Conservation (phyloP, 345 rosid species). For the Cardiospermum halicacabum region DNA sequence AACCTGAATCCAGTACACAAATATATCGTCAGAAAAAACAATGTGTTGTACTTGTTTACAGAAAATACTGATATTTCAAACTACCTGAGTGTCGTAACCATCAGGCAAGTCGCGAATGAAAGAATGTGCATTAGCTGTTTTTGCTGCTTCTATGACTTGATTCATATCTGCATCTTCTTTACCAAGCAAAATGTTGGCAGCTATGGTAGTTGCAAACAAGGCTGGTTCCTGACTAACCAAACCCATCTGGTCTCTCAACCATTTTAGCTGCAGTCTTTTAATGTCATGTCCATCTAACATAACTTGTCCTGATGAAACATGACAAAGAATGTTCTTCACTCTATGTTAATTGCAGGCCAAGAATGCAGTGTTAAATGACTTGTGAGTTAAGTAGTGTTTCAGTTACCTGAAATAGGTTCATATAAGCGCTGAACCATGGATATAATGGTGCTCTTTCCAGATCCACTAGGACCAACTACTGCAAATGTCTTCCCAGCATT, state of each 20-base stretch:
- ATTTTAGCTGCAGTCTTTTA: conserved; percentile 46
- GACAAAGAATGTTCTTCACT: conserved; percentile 7
- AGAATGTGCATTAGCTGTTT: conserved; percentile 78
- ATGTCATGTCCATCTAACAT: conserved; percentile 66
- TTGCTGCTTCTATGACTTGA: conserved; percentile 60
- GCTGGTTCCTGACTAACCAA: conserved; percentile 92
- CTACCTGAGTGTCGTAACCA: conserved; percentile 71
- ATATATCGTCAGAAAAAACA: background rate
- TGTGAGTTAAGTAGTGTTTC: background rate
- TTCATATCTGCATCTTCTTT: conserved; percentile 50
- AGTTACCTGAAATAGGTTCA: conserved; percentile 66
- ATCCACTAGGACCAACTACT: conserved; percentile 84
- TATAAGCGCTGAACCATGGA: conserved; percentile 85
- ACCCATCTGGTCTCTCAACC: conserved; percentile 88
- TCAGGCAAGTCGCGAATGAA: conserved; percentile 55
- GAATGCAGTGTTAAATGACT: background rate
- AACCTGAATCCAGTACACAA: conserved; percentile 40
- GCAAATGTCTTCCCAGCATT: conserved; percentile 64
- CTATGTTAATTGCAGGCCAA: background rate
- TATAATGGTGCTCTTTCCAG: conserved; percentile 84
- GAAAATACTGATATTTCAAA: background rate
- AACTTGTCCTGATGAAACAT: conserved; percentile 43
- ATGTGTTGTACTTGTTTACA: background rate
- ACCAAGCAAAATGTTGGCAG: conserved; percentile 61
- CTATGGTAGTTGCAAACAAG: conserved; percentile 69